phyloP scores from a whole-genome alignment of 306 rosid species.

The Lathyrus oleraceus region DNA sequence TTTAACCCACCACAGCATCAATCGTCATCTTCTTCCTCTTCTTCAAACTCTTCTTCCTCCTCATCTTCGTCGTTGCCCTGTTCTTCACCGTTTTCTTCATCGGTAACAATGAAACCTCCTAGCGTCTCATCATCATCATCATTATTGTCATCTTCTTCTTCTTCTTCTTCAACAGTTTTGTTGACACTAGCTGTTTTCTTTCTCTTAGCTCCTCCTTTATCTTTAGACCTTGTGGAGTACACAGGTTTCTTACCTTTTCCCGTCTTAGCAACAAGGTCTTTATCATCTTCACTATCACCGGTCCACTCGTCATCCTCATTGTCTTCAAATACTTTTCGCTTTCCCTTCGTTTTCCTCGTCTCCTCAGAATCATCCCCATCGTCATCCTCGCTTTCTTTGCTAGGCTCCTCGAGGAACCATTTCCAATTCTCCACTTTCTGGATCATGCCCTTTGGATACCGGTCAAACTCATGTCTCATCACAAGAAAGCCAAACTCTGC shows the following conservation, averaged over 20 bases:
- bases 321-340: slow-evolving; percentile 45
- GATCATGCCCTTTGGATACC: slow-evolving; percentile 62
- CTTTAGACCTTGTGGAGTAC: slow-evolving; percentile 68
- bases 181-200: slow-evolving; percentile 39
- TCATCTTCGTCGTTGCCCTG: slow-evolving; percentile 43
- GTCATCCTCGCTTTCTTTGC: slow-evolving; percentile 49
- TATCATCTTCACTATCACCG: slow-evolving; percentile 64
- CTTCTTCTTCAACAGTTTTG: slow-evolving; percentile 41
- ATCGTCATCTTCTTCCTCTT: slow-evolving; percentile 41
- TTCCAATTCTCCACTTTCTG: slow-evolving; percentile 60
- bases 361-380: slow-evolving; percentile 47
- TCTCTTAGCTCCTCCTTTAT: slow-evolving; percentile 23
- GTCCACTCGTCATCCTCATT: slow-evolving; percentile 67
- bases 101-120: slow-evolving; percentile 70
- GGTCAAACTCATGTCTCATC: slow-evolving; percentile 78
- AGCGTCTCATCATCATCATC: slow-evolving; percentile 50
- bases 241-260: slow-evolving; percentile 47
- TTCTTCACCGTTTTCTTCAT: slow-evolving; percentile 48
- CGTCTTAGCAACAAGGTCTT: slow-evolving; percentile 42
- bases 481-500: slow-evolving; percentile 84
- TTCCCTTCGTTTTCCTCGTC: slow-evolving; percentile 40
- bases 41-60: slow-evolving; percentile 49
- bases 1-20: slow-evolving; percentile 33
- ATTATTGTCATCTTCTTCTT: slow-evolving; percentile 23
- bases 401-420: slow-evolving; percentile 77